Conservation (phyloP, 1,284 basidiomycete genomes). For the Ceratobasidium sp. region DNA sequence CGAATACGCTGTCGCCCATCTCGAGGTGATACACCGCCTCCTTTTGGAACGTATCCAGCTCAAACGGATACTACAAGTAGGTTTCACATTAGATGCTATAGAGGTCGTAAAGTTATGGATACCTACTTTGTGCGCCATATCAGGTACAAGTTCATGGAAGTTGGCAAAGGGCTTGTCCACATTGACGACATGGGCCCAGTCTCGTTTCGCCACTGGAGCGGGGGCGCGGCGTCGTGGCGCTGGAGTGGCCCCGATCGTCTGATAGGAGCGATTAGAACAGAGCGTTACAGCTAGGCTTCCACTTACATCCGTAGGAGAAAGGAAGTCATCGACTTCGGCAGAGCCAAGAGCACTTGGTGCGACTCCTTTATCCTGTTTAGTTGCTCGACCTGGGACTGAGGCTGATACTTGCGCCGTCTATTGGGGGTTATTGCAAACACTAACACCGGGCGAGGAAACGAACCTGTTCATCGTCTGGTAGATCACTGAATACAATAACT, state of each 20-base stretch:
- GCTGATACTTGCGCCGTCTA: constrained; percentile 4
- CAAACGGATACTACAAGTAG: constrained; percentile 83
- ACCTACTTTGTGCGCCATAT: constrained; percentile 86
- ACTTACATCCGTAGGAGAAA: constrained; percentile 10
- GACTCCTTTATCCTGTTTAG: neutral
- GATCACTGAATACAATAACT: constrained; percentile 53
- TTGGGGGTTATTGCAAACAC: neutral
- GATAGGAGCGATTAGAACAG: neutral
- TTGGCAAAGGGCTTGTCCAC: constrained; percentile 89
- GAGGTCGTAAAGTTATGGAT: constrained; percentile 12
- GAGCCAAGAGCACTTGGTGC: constrained; percentile 28
- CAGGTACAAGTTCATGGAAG: constrained; percentile 88
- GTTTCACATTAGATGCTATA: constrained; percentile 36
- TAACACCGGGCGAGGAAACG: neutral
- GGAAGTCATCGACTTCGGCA: constrained; percentile 24
- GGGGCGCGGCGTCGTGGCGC: constrained; percentile 49
- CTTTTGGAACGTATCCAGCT: constrained; percentile 93
- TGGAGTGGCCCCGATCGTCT: neutral
- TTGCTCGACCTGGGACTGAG: constrained; percentile 7
- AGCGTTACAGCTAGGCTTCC: neutral
- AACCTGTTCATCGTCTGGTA: constrained; percentile 44
- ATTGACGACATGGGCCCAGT: constrained; percentile 99
- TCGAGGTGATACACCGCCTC: constrained; percentile 99
- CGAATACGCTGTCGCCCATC: constrained; percentile 97
- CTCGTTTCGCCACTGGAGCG: constrained; percentile 74